phyloP scores from a whole-genome alignment of 164 flowering plant genomes.

The Magnolia sinica region DNA sequence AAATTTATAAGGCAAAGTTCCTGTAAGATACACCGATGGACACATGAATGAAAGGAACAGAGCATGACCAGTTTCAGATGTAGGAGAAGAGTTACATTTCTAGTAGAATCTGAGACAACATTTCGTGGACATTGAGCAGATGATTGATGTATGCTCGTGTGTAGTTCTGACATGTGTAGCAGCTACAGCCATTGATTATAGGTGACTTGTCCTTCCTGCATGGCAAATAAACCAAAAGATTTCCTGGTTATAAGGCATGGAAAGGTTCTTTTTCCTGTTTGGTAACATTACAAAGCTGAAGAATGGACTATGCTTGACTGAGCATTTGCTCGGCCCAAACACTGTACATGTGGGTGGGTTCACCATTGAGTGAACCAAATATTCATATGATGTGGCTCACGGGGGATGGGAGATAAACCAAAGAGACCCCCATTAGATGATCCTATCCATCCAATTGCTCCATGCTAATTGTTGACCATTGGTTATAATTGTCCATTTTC shows the following conservation, averaged over 20 bases:
- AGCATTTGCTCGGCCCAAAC: background rate
- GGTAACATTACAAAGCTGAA: too few relatives aligned
- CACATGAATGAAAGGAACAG: background rate
- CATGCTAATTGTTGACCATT: background rate
- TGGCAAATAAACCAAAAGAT: background rate
- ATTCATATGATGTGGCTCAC: too few relatives aligned
- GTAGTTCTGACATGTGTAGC: constrained; percentile 87
- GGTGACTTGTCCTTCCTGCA: constrained; percentile 77
- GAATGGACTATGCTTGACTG: background rate
- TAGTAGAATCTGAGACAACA: constrained; percentile 83
- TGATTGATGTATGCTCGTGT: constrained; percentile 87
- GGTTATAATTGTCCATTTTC: background rate
- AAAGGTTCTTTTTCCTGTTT: too few relatives aligned
- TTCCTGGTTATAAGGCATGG: background rate
- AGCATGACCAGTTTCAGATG: background rate
- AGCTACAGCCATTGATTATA: constrained; percentile 52
- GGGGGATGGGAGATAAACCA: background rate
- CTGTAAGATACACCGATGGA: background rate
- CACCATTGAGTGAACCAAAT: too few relatives aligned
- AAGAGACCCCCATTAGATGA: background rate
- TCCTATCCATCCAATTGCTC: background rate
- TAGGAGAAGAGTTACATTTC: constrained; percentile 53
- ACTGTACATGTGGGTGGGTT: background rate
- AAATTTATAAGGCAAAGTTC: constrained; percentile 13
- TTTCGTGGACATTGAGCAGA: constrained; percentile 87